Evolutionary conservation across 108 stramenopile species (phyloP), one percentile per base, ranked within the genome.

Genomic region (Conticribra guillardii): DNA sequence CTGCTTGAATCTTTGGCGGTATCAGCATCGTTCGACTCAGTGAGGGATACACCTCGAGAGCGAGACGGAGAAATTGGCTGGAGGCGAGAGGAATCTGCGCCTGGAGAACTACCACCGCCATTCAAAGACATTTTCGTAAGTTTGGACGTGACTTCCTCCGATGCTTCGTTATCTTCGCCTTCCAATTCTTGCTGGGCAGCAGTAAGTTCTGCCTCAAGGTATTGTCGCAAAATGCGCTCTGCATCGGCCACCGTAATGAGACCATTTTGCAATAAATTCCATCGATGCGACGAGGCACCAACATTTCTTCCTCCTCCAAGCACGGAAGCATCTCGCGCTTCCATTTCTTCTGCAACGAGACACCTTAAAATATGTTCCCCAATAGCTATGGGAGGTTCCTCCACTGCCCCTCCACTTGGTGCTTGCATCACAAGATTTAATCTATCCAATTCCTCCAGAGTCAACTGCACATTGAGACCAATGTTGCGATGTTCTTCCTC

Each of bases 401-500:
- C 90, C 2, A 94, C 78, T 14, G 82, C 76, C 48, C 93, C 93
- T 21, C 93, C 93, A 26, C 69, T 67, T n/a, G 90, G 90, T 46
- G 86, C 84, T 55, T 94, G 90, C 54, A 94, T 51, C 23, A 87
- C 75, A 23, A 94, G 78, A 63, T 87, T 84, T 48, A 94, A 67
- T 26, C 90, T 66, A 68, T 94, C 93, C 60, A 94, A 79, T 69
- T 91, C 90, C 41, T 91, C 90, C 76, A 90, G 64, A 3, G 86
- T 87, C 64, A 94, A 65, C 32, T 82, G 76, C 3, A 94, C 84
- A 46, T 67, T 54, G 21, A 89, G 49, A 28, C 93, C 93, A 32
- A 90, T 84, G 52, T 82, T 89, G 19, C 89, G 83, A 61, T 91
- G 92, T 54, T 94, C 92, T 18, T 89, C 82, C 27, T 83, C 83